Evolutionary conservation across 495 filamentous ascomycete species (phyloP).

Genomic region (Podospora fimiseda): DNA sequence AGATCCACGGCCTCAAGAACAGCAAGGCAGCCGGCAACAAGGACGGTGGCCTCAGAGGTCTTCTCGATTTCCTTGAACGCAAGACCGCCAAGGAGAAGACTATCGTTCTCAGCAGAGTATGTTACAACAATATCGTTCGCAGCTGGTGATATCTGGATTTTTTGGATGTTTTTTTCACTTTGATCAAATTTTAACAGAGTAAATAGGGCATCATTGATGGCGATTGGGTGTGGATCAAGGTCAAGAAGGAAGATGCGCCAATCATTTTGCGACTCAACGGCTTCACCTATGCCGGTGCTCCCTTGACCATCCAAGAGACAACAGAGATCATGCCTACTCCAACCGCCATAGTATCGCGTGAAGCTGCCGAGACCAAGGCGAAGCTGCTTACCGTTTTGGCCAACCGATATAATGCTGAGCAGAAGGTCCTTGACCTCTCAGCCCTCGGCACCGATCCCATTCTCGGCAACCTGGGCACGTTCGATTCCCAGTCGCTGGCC

Average conservation of each 20-base stretch:
- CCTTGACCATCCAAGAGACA: constrained; percentile 46
- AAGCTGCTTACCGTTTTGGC: constrained; percentile 52
- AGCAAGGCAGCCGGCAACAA: constrained; percentile 66
- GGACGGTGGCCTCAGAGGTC: constrained; percentile 63
- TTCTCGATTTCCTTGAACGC: constrained; percentile 75
- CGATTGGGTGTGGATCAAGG: constrained; percentile 60
- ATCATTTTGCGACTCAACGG: constrained; percentile 57
- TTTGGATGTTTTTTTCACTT: too few relatives aligned
- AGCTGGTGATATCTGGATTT: too few relatives aligned
- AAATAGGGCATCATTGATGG: constrained; percentile 63
- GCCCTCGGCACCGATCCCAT: constrained; percentile 61
- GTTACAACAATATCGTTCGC: constrained; percentile 27
- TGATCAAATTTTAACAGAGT: constrained; percentile 62
- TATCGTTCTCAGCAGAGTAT: constrained; percentile 80
- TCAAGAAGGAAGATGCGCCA: constrained; percentile 55
- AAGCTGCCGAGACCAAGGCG: constrained; percentile 38
- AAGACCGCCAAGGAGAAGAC: constrained; percentile 57
- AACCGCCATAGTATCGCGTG: constrained; percentile 30
- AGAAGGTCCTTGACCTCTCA: constrained; percentile 75
- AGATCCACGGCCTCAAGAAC: constrained; percentile 62
- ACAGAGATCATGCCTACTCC: constrained; percentile 23
- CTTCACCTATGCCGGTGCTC: constrained; percentile 57
- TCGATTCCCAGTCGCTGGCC: constrained; percentile 60
- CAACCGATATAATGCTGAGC: constrained; percentile 59
- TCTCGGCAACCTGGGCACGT: constrained; percentile 66